A percentile compares a stretch with the other conserved stretches of the same genome.
These are phyloP conservation scores for Parvularia atlantis DNA, from an alignment of 78 protist genomes.

Conservation along the genomic window DNA sequence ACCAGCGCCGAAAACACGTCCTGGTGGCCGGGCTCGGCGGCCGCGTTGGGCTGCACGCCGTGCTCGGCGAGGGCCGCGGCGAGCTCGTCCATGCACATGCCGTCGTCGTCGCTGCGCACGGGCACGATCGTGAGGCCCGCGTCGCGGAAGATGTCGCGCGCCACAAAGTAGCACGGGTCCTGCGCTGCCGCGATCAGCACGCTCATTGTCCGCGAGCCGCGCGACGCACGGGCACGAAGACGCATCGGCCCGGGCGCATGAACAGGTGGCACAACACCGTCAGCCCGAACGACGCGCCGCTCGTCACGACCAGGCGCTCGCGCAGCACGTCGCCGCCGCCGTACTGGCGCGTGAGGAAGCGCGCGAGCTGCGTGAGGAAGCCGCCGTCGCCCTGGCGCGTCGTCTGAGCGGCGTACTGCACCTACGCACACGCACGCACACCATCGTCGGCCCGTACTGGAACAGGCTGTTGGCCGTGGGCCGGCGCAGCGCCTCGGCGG, in stretches of 20 bases:
- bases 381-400: not conserved
- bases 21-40: not conserved
- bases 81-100: not conserved
- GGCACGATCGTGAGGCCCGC: not conserved
- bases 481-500: not conserved
- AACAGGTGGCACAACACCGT: not conserved
- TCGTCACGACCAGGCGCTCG: not conserved
- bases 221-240: too few relatives aligned
- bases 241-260: not conserved
- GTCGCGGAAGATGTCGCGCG: not conserved
- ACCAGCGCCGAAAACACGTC: not conserved
- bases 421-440: too few relatives aligned
- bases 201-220: too few relatives aligned
- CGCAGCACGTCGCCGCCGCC: not conserved
- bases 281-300: conserved; percentile 5
- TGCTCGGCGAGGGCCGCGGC: not conserved
- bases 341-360: not conserved
- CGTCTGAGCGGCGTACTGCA: too few relatives aligned
- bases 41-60: not conserved
- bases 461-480: not conserved
- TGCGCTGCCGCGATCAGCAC: too few relatives aligned
- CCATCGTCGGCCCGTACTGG: not conserved
- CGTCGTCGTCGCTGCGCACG: not conserved
- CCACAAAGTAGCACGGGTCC: conserved; percentile 18
- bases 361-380: not conserved